phyloP scores from a whole-genome alignment of 1,139 yeast genomes.

The Pichia sp. region DNA sequence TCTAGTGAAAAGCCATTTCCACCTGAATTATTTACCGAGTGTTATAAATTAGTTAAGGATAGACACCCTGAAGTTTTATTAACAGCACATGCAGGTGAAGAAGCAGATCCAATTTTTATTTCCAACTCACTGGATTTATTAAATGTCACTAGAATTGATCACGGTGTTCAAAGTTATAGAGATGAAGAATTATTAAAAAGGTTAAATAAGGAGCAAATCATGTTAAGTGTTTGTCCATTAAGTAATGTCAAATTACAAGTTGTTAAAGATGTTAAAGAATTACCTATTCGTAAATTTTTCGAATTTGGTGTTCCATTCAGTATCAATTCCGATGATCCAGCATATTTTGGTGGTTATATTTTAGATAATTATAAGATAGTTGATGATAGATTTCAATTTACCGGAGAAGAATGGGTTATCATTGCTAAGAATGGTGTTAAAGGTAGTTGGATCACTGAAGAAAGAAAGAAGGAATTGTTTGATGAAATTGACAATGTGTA shows the following conservation, averaged over 20 bases:
- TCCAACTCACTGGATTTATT: conserved; percentile 49
- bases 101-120: conserved; percentile 67
- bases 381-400: conserved; percentile 57
- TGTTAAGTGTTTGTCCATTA: conserved; percentile 69
- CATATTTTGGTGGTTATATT: conserved; percentile 78
- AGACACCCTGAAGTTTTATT: conserved; percentile 46
- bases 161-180: conserved; percentile 61
- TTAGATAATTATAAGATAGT: conserved; percentile 66
- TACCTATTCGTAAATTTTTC: conserved; percentile 56
- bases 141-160: conserved; percentile 66
- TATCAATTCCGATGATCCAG: conserved; percentile 79
- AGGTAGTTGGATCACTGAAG: conserved; percentile 63
- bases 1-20: conserved; percentile 73
- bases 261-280: conserved; percentile 55
- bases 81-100: conserved; percentile 88
- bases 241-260: conserved; percentile 70
- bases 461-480: conserved; percentile 42
- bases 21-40: conserved; percentile 57
- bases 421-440: conserved; percentile 54
- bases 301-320: conserved; percentile 65
- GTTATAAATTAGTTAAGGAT: conserved; percentile 43
- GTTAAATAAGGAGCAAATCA: conserved; percentile 45
- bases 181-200: conserved; percentile 46
- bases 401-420: conserved; percentile 47
- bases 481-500: conserved; percentile 41